Percentiles rank a stretch among this genome's conserved stretches.
Evolutionary conservation across 2,329 filamentous ascomycete species (phyloP).

Genomic region (Penicillium crustosum): DNA sequence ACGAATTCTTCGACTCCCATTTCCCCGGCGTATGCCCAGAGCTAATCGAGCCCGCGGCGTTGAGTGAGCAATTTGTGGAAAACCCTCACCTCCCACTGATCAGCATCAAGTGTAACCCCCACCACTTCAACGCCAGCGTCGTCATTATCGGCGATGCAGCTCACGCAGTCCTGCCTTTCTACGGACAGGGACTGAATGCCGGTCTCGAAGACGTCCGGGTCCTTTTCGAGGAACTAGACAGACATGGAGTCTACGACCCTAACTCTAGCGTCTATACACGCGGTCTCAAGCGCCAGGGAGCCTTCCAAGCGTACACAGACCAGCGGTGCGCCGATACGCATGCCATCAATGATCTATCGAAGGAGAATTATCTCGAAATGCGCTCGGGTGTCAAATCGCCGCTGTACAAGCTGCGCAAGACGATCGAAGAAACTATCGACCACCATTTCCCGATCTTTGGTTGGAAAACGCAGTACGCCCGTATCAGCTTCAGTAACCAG

Average conservation of each 20-base stretch:
- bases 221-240: constrained; percentile 79
- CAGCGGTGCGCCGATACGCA: constrained; percentile 75
- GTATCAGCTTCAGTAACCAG: constrained; percentile 92
- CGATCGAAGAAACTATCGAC: constrained; percentile 78
- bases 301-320: constrained; percentile 72
- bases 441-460: constrained; percentile 73
- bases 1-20: constrained; percentile 79
- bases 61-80: constrained; percentile 70
- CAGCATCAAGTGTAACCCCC: constrained; percentile 86
- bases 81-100: constrained; percentile 94
- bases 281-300: constrained; percentile 40
- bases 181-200: constrained; percentile 96
- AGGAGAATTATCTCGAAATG: constrained; percentile 95
- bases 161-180: constrained; percentile 98
- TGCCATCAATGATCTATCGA: constrained; percentile 87
- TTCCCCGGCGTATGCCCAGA: constrained; percentile 79
- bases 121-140: constrained; percentile 73
- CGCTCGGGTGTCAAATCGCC: constrained; percentile 76
- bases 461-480: constrained; percentile 88
- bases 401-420: constrained; percentile 77
- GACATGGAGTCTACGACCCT: constrained; percentile 51
- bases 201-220: constrained; percentile 91
- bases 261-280: constrained; percentile 45
- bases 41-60: constrained; percentile 59
- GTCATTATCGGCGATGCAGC: constrained; percentile 92